Evolutionary conservation across 1,284 basidiomycete genomes (phyloP).

Genomic region (Garcileccinum viscosum): DNA sequence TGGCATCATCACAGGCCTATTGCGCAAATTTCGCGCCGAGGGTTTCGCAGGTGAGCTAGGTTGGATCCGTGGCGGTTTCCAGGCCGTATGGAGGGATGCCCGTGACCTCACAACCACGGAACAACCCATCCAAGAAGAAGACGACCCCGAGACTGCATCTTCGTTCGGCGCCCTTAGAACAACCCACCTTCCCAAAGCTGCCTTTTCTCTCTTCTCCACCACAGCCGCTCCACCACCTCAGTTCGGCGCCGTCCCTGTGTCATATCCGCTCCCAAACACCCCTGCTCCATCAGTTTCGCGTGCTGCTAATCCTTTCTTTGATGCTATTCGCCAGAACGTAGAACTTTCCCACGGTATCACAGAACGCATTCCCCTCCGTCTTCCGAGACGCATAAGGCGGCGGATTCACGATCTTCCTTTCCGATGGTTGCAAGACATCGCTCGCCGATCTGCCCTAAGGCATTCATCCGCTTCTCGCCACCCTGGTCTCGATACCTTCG

Average conservation of each 20-base stretch:
- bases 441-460: constrained; percentile 50
- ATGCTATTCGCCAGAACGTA: constrained; percentile 93
- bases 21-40: constrained; percentile 82
- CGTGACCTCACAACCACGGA: constrained; percentile 58
- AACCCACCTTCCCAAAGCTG: constrained; percentile 65
- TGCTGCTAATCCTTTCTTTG: constrained; percentile 83
- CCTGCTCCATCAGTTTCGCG: constrained; percentile 25
- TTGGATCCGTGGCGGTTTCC: constrained; percentile 85
- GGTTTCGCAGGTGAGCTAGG: constrained; percentile 70
- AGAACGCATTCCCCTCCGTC: constrained; percentile 79
- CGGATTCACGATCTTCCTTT: constrained; percentile 82
- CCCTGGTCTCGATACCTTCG: constrained; percentile 74
- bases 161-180: constrained; percentile 54
- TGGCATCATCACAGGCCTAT: constrained; percentile 78
- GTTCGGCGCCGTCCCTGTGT: constrained; percentile 12
- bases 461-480: constrained; percentile 59
- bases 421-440: constrained; percentile 80
- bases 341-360: constrained; percentile 88
- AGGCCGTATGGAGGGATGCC: constrained; percentile 65
- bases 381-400: constrained; percentile 66
- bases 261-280: constrained; percentile 28
- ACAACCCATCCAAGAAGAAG: constrained; percentile 54
- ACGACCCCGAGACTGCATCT: constrained; percentile 47
- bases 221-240: constrained; percentile 26
- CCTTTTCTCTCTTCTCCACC: constrained; percentile 68